phyloP scores from a whole-genome alignment of 768 basidiomycete species.

The Strobilomyces confusus region DNA sequence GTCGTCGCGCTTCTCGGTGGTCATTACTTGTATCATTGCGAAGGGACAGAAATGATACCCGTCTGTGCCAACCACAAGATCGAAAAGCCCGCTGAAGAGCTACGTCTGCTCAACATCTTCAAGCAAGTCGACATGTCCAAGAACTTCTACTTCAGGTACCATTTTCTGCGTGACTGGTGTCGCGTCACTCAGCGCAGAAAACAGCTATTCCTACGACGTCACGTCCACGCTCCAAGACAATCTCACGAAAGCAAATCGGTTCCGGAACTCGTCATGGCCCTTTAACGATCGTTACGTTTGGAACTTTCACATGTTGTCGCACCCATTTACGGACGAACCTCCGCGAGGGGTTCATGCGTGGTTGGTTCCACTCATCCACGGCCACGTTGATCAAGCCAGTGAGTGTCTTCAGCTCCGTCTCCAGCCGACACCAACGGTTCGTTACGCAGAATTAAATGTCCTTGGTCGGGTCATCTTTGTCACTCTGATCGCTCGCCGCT shows the following conservation, averaged over 20 bases:
- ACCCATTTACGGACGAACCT: slow-evolving; percentile 51
- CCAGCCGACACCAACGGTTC: not conserved
- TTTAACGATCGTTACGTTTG: slow-evolving; percentile 91
- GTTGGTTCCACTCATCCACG: slow-evolving; percentile 90
- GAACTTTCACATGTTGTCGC: slow-evolving; percentile 85
- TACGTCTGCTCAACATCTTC: slow-evolving; percentile 83
- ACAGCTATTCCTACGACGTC: slow-evolving; percentile 92
- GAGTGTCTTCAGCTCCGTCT: slow-evolving; percentile 29
- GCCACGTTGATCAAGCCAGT: slow-evolving; percentile 99
- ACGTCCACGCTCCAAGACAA: slow-evolving; percentile 96
- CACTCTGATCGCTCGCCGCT: slow-evolving; percentile 91
- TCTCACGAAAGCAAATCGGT: slow-evolving; percentile 56
- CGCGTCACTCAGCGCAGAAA: not conserved
- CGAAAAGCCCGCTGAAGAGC: slow-evolving; percentile 86
- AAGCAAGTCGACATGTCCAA: slow-evolving; percentile 98
- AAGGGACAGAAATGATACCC: slow-evolving; percentile 80
- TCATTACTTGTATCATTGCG: slow-evolving; percentile 95
- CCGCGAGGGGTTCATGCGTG: slow-evolving; percentile 61
- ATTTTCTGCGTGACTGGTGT: not conserved
- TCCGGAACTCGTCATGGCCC: slow-evolving; percentile 46
- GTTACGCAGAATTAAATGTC: slow-evolving; percentile 74
- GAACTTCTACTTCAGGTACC: slow-evolving; percentile 96
- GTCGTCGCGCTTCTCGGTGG: slow-evolving; percentile 93
- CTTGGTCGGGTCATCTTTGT: slow-evolving; percentile 88
- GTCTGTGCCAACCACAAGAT: slow-evolving; percentile 76